These are phyloP conservation scores for Purshia tridentata DNA, from an alignment of 306 rosid genomes.

Conservation along the genomic window DNA sequence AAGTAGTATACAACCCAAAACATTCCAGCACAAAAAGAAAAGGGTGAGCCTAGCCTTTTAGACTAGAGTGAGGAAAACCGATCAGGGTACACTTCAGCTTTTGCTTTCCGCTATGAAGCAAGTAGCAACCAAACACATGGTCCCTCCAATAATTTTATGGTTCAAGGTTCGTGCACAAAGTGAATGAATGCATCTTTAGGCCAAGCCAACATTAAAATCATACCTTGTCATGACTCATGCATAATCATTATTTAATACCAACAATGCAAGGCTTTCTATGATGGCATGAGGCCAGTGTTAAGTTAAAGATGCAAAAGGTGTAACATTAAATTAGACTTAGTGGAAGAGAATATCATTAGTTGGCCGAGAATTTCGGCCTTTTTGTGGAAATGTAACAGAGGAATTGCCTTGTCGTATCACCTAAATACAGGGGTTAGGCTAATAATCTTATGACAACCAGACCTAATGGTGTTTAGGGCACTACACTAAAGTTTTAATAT, in stretches of 20 bases:
- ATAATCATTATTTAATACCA: conserved; percentile 17
- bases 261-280: conserved; percentile 22
- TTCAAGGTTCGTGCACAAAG: conserved; percentile 27
- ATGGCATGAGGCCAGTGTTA: conserved; percentile 7
- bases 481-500: conserved; percentile 18
- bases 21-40: conserved; percentile 16
- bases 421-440: conserved; percentile 13
- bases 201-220: conserved; percentile 29
- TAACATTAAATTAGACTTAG: conserved; percentile 32
- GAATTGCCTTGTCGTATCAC: conserved; percentile 20
- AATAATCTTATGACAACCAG: conserved; percentile 36
- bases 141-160: conserved; percentile 30
- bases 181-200: conserved; percentile 28
- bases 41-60: neutral
- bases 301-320: conserved; percentile 19
- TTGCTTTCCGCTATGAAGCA: conserved; percentile 57
- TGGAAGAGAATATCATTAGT: conserved; percentile 34
- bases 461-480: conserved; percentile 8
- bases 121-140: conserved; percentile 37
- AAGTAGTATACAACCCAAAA: conserved; percentile 6
- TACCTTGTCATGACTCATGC: conserved; percentile 23
- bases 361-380: conserved; percentile 55
- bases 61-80: conserved; percentile 25
- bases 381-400: conserved; percentile 4
- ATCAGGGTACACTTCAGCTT: conserved; percentile 22